A percentile compares a stretch with the other conserved stretches of the same genome.
Evolutionary conservation across 202 grass and related monocot genomes (phyloP).

Genomic region (Musa balbisiana): DNA sequence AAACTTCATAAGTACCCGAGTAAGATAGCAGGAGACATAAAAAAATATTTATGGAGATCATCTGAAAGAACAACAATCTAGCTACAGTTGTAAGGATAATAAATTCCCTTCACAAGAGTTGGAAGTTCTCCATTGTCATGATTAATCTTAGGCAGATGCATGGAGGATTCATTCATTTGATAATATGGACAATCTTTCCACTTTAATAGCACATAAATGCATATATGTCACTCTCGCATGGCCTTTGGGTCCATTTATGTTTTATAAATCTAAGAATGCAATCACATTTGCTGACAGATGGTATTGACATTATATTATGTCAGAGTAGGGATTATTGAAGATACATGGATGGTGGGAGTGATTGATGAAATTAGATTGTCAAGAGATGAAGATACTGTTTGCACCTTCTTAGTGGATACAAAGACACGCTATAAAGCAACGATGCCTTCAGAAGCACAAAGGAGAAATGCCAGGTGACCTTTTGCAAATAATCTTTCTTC

Average conservation of each 20-base stretch:
- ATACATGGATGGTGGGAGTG: constrained; percentile 65
- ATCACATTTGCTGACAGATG: constrained; percentile 16
- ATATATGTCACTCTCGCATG: not conserved
- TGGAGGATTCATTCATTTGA: not conserved
- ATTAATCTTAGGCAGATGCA: no score
- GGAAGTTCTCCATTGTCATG: no score
- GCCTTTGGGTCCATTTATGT: not conserved
- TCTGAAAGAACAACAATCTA: no score
- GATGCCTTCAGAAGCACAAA: constrained; percentile 58
- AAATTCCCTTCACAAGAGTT: no score
- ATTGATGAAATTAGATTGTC: constrained; percentile 74
- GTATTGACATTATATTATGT: constrained; percentile 7
- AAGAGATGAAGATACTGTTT: constrained; percentile 32
- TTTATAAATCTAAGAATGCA: not conserved
- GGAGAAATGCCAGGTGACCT: constrained; percentile 81
- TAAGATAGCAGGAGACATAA: no score
- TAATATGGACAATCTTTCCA: not conserved
- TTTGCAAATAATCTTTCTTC: not conserved
- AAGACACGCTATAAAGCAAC: constrained; percentile 57
- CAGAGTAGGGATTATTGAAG: constrained; percentile 59
- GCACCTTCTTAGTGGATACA: constrained; percentile 62
- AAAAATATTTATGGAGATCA: no score
- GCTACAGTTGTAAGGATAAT: no score
- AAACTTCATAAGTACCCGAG: no score
- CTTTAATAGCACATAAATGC: not conserved